Evolutionary conservation across 768 basidiomycete species (phyloP), one percentile per base, ranked within the genome.

Genomic region (Leccinum uliginosum): DNA sequence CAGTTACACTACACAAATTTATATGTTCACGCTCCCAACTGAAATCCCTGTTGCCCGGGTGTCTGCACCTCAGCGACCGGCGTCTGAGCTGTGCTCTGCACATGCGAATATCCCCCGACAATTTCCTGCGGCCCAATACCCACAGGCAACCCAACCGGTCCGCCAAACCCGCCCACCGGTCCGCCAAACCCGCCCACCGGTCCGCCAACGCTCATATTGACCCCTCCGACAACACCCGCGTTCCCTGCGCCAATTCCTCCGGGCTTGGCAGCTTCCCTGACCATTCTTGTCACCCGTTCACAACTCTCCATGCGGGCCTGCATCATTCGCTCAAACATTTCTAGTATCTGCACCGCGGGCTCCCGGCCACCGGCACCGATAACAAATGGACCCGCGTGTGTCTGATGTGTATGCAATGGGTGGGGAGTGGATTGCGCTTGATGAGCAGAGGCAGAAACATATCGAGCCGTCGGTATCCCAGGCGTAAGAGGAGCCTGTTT

Each of bases 241-340:
- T 56, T 50, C 32, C 59, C 57, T 34, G 46, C 53, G 14, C 59
- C 59, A 32, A 51, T 29, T 7, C 61, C 61, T 8, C 59, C 65
- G 19, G 69, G 63, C n/a, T 46, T 67, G 57, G 65, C 63, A n/a
- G 69, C 68, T 26, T 65, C 65, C 53, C 68, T 64, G 21, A 87
- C 79, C 59, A 89, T 74, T 48, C 78, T 78, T 59, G 81, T 81
- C 52, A 87, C 76, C 32, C 86, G 77, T 60, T 85, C 79, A 68
- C 88, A 90, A 65, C 85, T 88, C 70, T 89, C 87, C 80, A 90
- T 83, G 54, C 88, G 79, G 3, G 83, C 77, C 63, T 87, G 84
- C 76, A 89, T 81, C 75, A 90, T 83, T 58, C 82, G 79, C 56
- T 85, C 85, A 65, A 86, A 87, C 76, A 83, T 79, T 62, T 83